Evolutionary conservation across 805 yeast genomes (phyloP).

Genomic region (Saccharomycopsis fodiens): DNA sequence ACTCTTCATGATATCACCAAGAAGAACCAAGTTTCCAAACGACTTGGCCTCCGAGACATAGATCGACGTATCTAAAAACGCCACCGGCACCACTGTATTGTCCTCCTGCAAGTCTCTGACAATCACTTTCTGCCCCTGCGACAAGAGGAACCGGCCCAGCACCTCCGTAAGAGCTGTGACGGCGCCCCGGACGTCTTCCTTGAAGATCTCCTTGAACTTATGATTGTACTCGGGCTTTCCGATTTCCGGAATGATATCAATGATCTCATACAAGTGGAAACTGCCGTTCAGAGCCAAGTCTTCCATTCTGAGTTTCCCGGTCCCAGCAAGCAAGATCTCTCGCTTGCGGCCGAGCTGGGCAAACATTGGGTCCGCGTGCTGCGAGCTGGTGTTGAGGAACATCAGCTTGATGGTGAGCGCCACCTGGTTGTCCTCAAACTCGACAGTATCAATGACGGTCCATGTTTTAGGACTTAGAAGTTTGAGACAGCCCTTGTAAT

Average conservation of each 20-base stretch:
- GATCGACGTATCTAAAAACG: conserved; percentile 81
- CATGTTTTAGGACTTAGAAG: conserved; percentile 64
- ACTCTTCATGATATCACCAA: conserved; percentile 76
- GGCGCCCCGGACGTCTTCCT: conserved; percentile 77
- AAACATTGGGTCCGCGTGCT: conserved; percentile 18
- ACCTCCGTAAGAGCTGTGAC: conserved; percentile 70
- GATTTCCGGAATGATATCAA: conserved; percentile 84
- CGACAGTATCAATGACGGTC: conserved; percentile 65
- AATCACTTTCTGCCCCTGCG: conserved; percentile 77
- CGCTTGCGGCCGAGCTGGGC: conserved; percentile 36
- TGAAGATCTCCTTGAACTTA: conserved; percentile 63
- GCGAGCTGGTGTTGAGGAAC: conserved; percentile 36
- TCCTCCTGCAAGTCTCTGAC: conserved; percentile 82
- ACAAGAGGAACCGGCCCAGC: conserved; percentile 73
- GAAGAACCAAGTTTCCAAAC: conserved; percentile 69
- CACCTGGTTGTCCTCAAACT: conserved; percentile 60
- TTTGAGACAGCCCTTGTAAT: conserved; percentile 53
- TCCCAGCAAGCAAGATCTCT: conserved; percentile 72
- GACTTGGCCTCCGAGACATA: conserved; percentile 74
- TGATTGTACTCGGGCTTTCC: conserved; percentile 77
- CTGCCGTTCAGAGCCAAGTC: conserved; percentile 76
- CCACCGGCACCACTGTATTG: conserved; percentile 84
- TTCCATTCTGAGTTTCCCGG: conserved; percentile 68
- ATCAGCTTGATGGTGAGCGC: conserved; percentile 50
- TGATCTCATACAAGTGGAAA: conserved; percentile 64